Percentiles rank a stretch among this genome's conserved stretches.
Evolutionary conservation across 768 basidiomycete species (phyloP).

Genomic region (Hysterangium stoloniferum): DNA sequence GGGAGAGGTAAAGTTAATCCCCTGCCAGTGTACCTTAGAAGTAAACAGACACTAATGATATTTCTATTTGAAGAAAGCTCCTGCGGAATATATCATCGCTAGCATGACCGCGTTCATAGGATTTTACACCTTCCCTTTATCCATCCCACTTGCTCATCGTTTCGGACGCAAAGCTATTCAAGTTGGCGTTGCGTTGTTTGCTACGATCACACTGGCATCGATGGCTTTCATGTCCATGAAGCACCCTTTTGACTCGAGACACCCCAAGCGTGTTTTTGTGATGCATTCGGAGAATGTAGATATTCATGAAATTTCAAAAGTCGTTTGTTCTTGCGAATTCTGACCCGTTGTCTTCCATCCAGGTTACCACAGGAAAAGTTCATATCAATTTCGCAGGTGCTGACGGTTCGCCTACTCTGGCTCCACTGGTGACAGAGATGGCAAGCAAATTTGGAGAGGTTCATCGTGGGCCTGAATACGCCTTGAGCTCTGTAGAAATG

Average conservation of each 20-base stretch:
- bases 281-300: conserved; percentile 82
- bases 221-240: conserved; percentile 56
- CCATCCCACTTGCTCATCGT: conserved; percentile 67
- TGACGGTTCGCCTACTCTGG: conserved; percentile 75
- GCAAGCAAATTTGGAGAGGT: conserved; percentile 23
- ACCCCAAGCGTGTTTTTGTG: conserved; percentile 82
- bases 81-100: conserved; percentile 84
- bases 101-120: conserved; percentile 56
- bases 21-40: too few species aligned
- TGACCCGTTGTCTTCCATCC: neutral
- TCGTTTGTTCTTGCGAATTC: neutral
- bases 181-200: conserved; percentile 36
- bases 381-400: conserved; percentile 76
- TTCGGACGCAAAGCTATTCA: conserved; percentile 40
- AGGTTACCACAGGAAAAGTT: conserved; percentile 68
- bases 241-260: conserved; percentile 70
- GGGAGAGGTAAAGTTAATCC: conserved; percentile 36
- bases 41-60: neutral
- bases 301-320: neutral
- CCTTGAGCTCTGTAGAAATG: conserved; percentile 4
- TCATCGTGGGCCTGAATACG: neutral
- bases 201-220: conserved; percentile 35
- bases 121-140: conserved; percentile 50
- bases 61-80: conserved; percentile 44
- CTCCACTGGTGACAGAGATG: conserved; percentile 51